Base-by-base conservation (phyloP, 257 asterid genomes). In the Solanum appendiculatum region DNA sequence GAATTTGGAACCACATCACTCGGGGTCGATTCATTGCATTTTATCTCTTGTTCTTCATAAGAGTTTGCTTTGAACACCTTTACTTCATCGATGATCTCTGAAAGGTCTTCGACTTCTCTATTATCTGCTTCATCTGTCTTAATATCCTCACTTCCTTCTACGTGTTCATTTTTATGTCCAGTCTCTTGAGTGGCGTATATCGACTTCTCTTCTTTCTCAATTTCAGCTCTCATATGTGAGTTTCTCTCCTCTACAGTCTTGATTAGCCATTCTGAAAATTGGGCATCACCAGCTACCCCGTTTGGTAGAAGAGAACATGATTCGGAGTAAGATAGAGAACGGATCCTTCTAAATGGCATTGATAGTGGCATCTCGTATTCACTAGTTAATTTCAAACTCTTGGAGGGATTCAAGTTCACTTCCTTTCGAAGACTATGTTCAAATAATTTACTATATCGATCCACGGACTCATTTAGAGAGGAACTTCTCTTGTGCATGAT, bases 401-500 rank as follows among this genome's bases (percentile, higher is more conserved):
- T 92, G 3, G 95, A 94, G 21, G 90, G 31, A 69, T 82, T 86
- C 87, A 92, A 69, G 83, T 88, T 89, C 25, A 74, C 87, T 10
- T 93, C 92, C 87, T 78, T 86, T 34, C 86, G 85, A 9, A 42
- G 83, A 90, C 83, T 89, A 82, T 88, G 91, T 69, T 89, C 94
- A 86, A 92, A 92, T 81, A 96, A 83, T 58, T 87, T 89, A 37
- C 93, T 85, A 89, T 95, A 96, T 85, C 90, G 94, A 40, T 89
- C 94, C 51, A 93, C 31, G 12, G 97, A 94, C 42, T 95, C 99
- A 36, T 77, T 91, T 9, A 94, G 87, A 34, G 98, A 94, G 29
- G 92, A 89, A 84, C 93, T 93, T 89, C 97, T 92, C 48, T 40
- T 83, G 40, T 93, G 92, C 16, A 85, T 37, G 16, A 46, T 39